Base-by-base conservation (phyloP, 768 basidiomycete species). In the Lactifluus echinatus region DNA sequence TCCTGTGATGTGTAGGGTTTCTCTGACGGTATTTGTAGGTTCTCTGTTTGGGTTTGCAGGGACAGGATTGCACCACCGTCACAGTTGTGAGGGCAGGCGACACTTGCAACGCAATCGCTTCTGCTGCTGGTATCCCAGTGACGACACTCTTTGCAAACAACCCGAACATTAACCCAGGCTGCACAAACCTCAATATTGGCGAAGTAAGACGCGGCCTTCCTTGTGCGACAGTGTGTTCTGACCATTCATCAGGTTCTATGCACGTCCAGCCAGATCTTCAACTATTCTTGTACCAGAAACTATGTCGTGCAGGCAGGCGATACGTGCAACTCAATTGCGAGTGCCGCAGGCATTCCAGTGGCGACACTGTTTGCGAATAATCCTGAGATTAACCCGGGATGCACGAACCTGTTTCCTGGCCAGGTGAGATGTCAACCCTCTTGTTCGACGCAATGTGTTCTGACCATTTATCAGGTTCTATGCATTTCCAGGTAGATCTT, bases 151-250 rank as follows among this genome's bases (percentile, higher is more conserved):
- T 69, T 66, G n/a, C 64, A 57, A 90, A 89, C 79, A 91, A 91
- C 79, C 89, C 86, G 26, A 83, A 88, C 70, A 75, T 90, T 64
- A 59, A 80, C 65, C 4, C 52, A 0, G 71, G 67, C 0, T 86
- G 81, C 69, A 71, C 62, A 63, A 89, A 89, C 74, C 73, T 89
- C 68, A 88, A 89, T 72, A 65, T 84, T 54, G 85, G 82, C 66
- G 83, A 89, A 80, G 87, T 88, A 48, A 57, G 76, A 28, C 72
- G n/a, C 21, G 8, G 26, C 23, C 8, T 34, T 6, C 26, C 11
- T 26, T 11, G 8, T 6, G 4, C 12, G 47, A 10, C 11, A 4
- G 31, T 7, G 14, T 33, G 23, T 23, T 2, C 36, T 44, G 40
- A 55, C 24, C 17, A 12, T 29, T 17, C 3, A 24, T 24, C 29